Evolutionary conservation across 345 rosid genomes (phyloP).

Genomic region (Abelmoschus esculentus): DNA sequence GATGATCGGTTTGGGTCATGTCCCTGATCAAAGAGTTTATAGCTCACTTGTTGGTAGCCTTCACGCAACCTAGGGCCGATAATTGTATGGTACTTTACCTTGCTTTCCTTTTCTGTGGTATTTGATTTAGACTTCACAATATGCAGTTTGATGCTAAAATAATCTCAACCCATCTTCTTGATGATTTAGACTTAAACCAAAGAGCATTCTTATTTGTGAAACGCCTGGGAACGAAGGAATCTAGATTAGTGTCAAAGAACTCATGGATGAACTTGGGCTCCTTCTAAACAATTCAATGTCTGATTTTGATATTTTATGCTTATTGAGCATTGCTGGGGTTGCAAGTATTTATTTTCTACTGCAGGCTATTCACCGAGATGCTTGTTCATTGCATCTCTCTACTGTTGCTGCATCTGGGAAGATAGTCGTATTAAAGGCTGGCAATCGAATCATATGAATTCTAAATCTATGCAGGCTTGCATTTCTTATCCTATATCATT

Average conservation of each 20-base stretch:
- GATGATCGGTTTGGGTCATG: slow-evolving; percentile 49
- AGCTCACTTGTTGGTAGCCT: slow-evolving; percentile 64
- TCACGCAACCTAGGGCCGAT: slow-evolving; percentile 22
- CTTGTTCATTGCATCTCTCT: not conserved
- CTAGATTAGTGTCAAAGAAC: no score
- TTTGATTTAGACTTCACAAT: not conserved
- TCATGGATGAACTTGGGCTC: no score
- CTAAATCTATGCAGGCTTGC: not conserved
- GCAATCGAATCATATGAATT: not conserved
- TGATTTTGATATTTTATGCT: not conserved
- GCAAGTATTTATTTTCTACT: not conserved
- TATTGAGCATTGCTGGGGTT: not conserved
- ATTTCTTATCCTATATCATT: not conserved
- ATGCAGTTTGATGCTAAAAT: not conserved
- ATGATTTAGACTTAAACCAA: not conserved
- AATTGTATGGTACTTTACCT: not conserved
- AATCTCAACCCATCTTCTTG: not conserved
- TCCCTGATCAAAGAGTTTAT: slow-evolving; percentile 62
- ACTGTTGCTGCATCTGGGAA: not conserved
- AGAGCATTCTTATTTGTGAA: no score
- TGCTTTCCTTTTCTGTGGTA: not conserved
- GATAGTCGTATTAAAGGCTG: not conserved
- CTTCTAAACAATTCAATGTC: no score
- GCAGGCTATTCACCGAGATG: not conserved
- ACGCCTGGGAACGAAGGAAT: no score